These are phyloP conservation scores for Aspergillus thermomutatus DNA, from an alignment of 2,329 filamentous ascomycete genomes.

Conservation along the genomic window DNA sequence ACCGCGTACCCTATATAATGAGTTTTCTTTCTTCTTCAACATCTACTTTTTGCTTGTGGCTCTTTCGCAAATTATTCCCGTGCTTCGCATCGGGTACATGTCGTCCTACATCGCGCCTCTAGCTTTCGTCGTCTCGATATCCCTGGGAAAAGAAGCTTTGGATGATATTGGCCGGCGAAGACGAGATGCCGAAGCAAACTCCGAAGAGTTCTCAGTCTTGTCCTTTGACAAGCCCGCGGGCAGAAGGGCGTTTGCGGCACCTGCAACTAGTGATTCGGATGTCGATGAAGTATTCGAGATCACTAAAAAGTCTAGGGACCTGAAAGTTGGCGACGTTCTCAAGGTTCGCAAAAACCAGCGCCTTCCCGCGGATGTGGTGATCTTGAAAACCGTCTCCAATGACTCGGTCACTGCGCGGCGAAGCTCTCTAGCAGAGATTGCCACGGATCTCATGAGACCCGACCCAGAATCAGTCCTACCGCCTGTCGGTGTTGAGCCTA, in stretches of 20 bases:
- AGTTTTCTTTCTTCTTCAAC: conserved; percentile 99
- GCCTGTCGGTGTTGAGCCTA: conserved; percentile 7
- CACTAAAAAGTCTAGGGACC: conserved; percentile 76
- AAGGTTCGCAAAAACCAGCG: conserved; percentile 89
- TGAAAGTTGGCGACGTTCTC: conserved; percentile 93
- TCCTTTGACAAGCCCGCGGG: conserved; percentile 55
- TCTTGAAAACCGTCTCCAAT: conserved; percentile 76
- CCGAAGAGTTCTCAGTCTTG: conserved; percentile 79
- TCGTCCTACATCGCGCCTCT: conserved; percentile 91
- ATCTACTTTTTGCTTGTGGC: conserved; percentile 97
- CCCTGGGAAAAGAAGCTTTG: conserved; percentile 90
- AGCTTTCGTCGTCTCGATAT: conserved; percentile 87
- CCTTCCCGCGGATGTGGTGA: conserved; percentile 89
- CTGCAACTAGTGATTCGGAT: conserved; percentile 9
- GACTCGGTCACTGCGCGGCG: conserved; percentile 32
- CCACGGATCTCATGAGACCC: conserved; percentile 26
- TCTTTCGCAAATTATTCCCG: conserved; percentile 85
- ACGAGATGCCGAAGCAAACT: conserved; percentile 90
- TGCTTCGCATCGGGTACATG: conserved; percentile 87
- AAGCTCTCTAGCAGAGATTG: conserved; percentile 18
- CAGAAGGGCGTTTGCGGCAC: conserved; percentile 4
- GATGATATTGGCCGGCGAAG: conserved; percentile 85
- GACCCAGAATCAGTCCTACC: conserved; percentile 17
- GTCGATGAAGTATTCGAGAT: conserved; percentile 57
- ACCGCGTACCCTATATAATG: conserved; percentile 92